These are phyloP conservation scores for Pilaira anomala DNA, from an alignment of 192 early-diverging fungal genomes.

Conservation along the genomic window DNA sequence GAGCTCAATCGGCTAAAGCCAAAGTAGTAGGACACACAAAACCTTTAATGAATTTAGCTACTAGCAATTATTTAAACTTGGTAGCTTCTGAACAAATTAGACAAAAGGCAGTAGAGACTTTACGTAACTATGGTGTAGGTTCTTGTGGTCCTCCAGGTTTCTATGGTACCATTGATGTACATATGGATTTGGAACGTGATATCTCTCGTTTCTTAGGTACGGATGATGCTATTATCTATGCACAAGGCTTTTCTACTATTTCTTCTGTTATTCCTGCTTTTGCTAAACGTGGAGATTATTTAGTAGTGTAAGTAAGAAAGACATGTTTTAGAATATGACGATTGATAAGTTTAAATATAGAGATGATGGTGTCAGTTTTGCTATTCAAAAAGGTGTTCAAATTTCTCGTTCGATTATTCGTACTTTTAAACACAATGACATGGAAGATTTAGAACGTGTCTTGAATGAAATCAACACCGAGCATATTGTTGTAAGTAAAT, in stretches of 20 bases:
- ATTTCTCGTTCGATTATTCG: constrained; percentile 86
- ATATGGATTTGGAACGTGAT: constrained; percentile 87
- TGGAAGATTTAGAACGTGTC: constrained; percentile 88
- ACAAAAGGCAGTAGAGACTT: constrained; percentile 79
- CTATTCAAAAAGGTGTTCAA: constrained; percentile 85
- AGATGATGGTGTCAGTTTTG: constrained; percentile 86
- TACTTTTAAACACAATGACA: constrained; percentile 96
- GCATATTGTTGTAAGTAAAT: constrained; percentile 44
- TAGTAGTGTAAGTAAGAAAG: constrained; percentile 72
- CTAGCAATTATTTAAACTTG: constrained; percentile 86
- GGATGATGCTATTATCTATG: constrained; percentile 88
- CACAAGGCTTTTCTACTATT: constrained; percentile 92
- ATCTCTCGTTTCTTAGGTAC: constrained; percentile 84
- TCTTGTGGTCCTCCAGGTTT: constrained; percentile 95
- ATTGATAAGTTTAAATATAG: constrained; percentile 37
- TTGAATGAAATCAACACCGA: constrained; percentile 74
- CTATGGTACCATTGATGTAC: constrained; percentile 93
- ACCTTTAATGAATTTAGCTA: constrained; percentile 76
- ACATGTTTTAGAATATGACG: not conserved
- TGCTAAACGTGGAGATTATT: constrained; percentile 92
- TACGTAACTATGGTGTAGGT: constrained; percentile 93
- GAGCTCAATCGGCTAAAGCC: constrained; percentile 61
- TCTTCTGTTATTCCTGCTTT: constrained; percentile 93
- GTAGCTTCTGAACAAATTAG: constrained; percentile 71
- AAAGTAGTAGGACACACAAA: constrained; percentile 62